Conservation (phyloP, 805 yeast species). For the Zygosaccharomyces bailii region DNA sequence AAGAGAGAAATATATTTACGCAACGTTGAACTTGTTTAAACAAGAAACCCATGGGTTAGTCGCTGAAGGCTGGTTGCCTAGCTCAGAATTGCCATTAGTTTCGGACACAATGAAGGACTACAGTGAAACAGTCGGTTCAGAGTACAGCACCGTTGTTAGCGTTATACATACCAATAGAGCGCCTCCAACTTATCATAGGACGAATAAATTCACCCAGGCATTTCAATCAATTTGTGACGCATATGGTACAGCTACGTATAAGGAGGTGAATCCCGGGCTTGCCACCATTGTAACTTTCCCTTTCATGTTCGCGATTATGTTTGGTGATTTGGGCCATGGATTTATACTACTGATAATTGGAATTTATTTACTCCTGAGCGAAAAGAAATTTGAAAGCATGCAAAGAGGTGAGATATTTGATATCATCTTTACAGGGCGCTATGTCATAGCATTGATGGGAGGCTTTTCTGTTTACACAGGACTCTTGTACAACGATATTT, state of each 20-base stretch:
- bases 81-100: slow-evolving; percentile 64
- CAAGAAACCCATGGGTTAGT: slow-evolving; percentile 82
- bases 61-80: slow-evolving; percentile 97
- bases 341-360: slow-evolving; percentile 76
- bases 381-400: slow-evolving; percentile 61
- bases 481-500: slow-evolving; percentile 85
- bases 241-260: slow-evolving; percentile 88
- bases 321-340: slow-evolving; percentile 98
- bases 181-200: slow-evolving; percentile 93
- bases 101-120: slow-evolving; percentile 59
- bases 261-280: slow-evolving; percentile 93
- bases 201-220: slow-evolving; percentile 91
- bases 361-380: slow-evolving; percentile 64
- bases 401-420: slow-evolving; percentile 91
- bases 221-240: slow-evolving; percentile 94
- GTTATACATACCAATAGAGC: slow-evolving; percentile 70
- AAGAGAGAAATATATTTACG: slow-evolving; percentile 80
- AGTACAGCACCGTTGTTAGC: slow-evolving; percentile 53
- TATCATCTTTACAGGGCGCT: slow-evolving; percentile 94
- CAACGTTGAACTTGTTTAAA: slow-evolving; percentile 70
- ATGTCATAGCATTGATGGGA: slow-evolving; percentile 90
- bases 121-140: slow-evolving; percentile 33
- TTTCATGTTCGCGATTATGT: slow-evolving; percentile 98
- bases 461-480: slow-evolving; percentile 94
- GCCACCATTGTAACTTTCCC: slow-evolving; percentile 96